phyloP scores from a whole-genome alignment of 257 asterid genomes.

The Gynochthodes officinalis region DNA sequence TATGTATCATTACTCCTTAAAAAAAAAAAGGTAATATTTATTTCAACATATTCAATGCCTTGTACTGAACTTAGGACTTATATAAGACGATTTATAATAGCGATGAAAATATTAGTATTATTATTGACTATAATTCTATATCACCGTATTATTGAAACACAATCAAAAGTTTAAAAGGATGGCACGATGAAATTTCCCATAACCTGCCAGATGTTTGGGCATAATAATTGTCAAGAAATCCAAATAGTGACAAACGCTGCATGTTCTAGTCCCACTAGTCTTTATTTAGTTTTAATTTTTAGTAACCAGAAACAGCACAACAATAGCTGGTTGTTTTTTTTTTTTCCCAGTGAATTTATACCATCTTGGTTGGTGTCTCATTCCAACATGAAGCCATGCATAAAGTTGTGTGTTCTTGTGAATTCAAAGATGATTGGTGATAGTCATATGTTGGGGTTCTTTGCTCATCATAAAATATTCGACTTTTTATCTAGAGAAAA shows the following conservation, averaged over 20 bases:
- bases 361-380: constrained; percentile 1
- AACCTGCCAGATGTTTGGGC: no score
- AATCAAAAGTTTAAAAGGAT: no score
- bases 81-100: no score
- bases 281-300: neutral
- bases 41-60: no score
- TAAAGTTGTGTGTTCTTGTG: neutral
- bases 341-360: no score
- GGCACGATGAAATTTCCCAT: no score
- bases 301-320: neutral
- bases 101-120: no score
- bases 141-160: no score
- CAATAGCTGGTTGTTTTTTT: neutral
- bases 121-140: no score
- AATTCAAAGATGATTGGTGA: constrained; percentile 18
- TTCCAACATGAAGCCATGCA: constrained; percentile 8
- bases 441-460: neutral
- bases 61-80: no score
- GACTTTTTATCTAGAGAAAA: neutral
- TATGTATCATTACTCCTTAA: no score
- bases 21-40: no score
- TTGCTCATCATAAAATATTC: neutral
- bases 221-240: neutral
- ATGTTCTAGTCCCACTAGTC: neutral
- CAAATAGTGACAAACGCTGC: neutral